Evolutionary conservation across 768 basidiomycete species (phyloP), one percentile per base, ranked within the genome.

Genomic region (Serpula lacrymans): DNA sequence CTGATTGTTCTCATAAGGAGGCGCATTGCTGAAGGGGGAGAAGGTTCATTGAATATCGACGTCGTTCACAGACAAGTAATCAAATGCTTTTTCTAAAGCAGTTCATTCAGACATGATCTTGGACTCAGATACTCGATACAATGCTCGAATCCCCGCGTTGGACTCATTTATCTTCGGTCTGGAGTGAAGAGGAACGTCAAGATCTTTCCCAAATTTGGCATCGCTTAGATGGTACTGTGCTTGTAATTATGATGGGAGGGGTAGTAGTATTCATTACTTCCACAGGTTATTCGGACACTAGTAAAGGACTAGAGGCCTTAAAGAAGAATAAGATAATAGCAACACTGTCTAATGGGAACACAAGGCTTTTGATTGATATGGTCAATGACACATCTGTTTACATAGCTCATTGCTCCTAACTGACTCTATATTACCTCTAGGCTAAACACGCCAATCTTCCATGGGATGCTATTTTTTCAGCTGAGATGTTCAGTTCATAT

Each of bases 311-410:
- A 11, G 49, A 68, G 31, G 63, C 62, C 4, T 56, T 85, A 36
- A 79, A 78, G 63, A 69, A 77, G 34, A 53, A 71, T 5, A 54
- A 55, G 0, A 67, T 81, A 35, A 70, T 83, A 9, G 68, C 68
- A 2, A 67, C 75, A 3, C 60, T 85, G 0, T 83, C 82, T 0
- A 85, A 85, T 44, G 83, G 81, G 7, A 85, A 78, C 49, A 65
- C 82, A 28, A 64, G 75, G 13, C 60, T 83, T 5, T 65, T 84
- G 3, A 58, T 79, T 0, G 80, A 84, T 50, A 72, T 84, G 77
- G 82, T 78, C 44, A 22, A 39, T 31, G 11, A 5, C 27, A 32
- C 22, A 30, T 30, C 24, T 28, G 17, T 18, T 9, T 16, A 11
- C 35, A n/a, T 25, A 37, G 35, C 34, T 18, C 5, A 33, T 20